Evolutionary conservation across 1,284 basidiomycete genomes (phyloP), one percentile per base, ranked within the genome.

Genomic region (Sanguinoderma infundibulare): DNA sequence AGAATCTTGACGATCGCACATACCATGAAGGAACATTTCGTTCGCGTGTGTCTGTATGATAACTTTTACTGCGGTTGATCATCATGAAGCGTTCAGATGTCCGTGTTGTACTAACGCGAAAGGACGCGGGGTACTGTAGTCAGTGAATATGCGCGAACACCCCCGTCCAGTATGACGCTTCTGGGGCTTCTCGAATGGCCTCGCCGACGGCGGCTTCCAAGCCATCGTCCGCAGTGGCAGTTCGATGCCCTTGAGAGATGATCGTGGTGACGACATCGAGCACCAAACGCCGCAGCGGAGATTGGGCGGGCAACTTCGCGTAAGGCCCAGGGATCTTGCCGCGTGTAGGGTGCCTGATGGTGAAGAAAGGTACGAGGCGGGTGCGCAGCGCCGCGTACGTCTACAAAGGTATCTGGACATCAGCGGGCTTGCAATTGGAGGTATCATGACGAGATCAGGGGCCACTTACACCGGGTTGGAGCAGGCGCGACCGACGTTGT

Each of bases 241-340:
- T 50, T 40, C 60, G 10, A 80, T 65, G 9, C 71, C 73, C 22
- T n/a, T 60, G 36, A 20, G 30, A 28, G n/a, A 50, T 17, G 14
- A 63, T 39, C 1, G 58, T 58, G 8, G 71, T 74, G 14, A 74
- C 82, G 30, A 86, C 71, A 62, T 88, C 83, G 57, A 90, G 69
- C 2, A 78, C 82, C 6, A 88, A 74, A 36, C 73, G 70, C 55
- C 81, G 79, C 22, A 80, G 44, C 26, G 70, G 66, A 34, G 69
- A 63, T 30, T 70, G 56, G 6, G 61, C 38, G 8, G 84, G 81
- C 34, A 96, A 75, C 71, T 86, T 91, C 51, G 78, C 74, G 75
- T 86, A 96, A 12, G 95, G 94, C 0, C 95, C 95, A 20, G 78
- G 75, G 26, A 95, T 72, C 55, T 79, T 79, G 6, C 94, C 94